phyloP scores from a whole-genome alignment of 257 asterid species.

The Paraleonurus japonicus region DNA sequence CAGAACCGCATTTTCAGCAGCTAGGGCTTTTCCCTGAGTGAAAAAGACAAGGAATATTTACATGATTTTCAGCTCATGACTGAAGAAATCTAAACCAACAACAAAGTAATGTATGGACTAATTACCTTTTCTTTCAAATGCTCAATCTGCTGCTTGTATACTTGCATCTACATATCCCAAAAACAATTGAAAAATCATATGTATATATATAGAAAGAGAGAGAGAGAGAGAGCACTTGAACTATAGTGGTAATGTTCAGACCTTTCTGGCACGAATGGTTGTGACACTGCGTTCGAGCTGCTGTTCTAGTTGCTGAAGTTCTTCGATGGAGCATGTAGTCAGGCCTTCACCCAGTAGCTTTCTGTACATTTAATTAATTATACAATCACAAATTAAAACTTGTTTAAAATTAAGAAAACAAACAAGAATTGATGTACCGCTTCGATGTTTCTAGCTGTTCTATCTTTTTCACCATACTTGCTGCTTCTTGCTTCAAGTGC shows the following conservation, averaged over 20 bases:
- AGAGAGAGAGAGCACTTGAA: too few species aligned
- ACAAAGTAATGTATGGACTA: too few species aligned
- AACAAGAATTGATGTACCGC: slow-evolving; percentile 38
- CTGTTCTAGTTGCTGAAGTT: slow-evolving; percentile 74
- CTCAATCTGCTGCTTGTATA: slow-evolving; percentile 70
- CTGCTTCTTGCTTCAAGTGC: slow-evolving; percentile 72
- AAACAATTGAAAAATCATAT: neutral
- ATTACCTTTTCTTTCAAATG: slow-evolving; percentile 75
- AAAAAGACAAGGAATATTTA: neutral
- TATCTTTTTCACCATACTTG: slow-evolving; percentile 65
- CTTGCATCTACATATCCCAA: slow-evolving; percentile 53
- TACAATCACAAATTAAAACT: neutral
- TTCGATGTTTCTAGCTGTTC: slow-evolving; percentile 79
- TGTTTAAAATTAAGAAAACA: too few species aligned
- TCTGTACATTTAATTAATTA: slow-evolving; percentile 28
- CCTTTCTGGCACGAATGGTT: slow-evolving; percentile 79
- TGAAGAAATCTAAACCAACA: too few species aligned
- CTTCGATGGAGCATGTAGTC: slow-evolving; percentile 60
- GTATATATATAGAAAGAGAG: neutral
- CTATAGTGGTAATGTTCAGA: neutral
- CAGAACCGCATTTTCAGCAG: slow-evolving; percentile 73
- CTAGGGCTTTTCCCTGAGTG: slow-evolving; percentile 63
- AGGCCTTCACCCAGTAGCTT: slow-evolving; percentile 83
- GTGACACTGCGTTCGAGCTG: slow-evolving; percentile 74
- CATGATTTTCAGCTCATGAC: too few species aligned